Base-by-base conservation (phyloP, 208 protist genomes). In the Trypanosoma mega region DNA sequence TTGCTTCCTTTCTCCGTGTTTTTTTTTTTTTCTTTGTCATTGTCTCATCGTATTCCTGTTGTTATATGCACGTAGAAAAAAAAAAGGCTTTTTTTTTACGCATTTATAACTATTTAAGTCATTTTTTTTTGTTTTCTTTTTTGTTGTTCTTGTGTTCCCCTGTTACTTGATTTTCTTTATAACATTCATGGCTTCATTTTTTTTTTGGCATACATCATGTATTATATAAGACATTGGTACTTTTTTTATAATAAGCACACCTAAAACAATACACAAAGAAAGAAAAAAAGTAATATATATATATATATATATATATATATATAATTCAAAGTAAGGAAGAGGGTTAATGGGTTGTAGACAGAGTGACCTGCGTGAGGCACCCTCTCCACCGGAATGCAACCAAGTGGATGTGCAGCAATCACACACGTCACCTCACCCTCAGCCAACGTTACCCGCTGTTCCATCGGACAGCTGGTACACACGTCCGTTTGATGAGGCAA, bases 401-500 rank as follows among this genome's bases (percentile, higher is more conserved):
- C 3, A 61, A 44, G 3, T 23, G 33, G 26, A 30, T 57, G 41
- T 6, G n/a, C 8, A 34, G 11, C 20, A 6, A 9, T 5, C 44
- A 34, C n/a, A 51, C 12, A 4, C 7, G 29, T 12, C 4, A 4
- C 5, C 11, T 11, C 21, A 20, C 14, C 6, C 60, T 5, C 7
- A 9, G 6, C 34, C 34, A 39, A 39, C 34, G 21, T 46, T 72
- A 29, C 76, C 82, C 4, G 18, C 36, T 0, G 80, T 93, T 24
- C 82, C 82, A 7, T n/a, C 62, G n/a, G 63, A 63, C 14, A 76
- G 59, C 23, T 93, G 86, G 86, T 93, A 93, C 56, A 69, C 75
- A 1, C 39, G 68, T 39, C 50, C 67, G 2, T 85, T 87, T 27
- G 58, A 23, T 0, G 76, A 88, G 36, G 31, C 20, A 4, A 51